Evolutionary conservation across 2,329 filamentous ascomycete species (phyloP), one percentile per base, ranked within the genome.

Genomic region (Aspergillus udagawae): DNA sequence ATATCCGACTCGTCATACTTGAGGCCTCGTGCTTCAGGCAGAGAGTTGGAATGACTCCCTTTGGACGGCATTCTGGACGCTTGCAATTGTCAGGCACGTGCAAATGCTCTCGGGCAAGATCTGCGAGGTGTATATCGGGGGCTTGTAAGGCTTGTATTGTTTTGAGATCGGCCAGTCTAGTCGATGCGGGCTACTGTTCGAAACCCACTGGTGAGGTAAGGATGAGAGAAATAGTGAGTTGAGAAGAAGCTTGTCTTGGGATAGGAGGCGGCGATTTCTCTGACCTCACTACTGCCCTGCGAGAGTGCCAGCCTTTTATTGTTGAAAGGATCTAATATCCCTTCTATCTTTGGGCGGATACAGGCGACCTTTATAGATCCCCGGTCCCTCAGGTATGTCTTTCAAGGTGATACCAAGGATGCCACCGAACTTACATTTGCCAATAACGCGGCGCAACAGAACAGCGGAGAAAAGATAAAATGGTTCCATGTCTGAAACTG

Each of bases 1-100:
- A 74, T 73, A 47, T 74, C 70, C 49, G 68, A 71, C 62, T 74
- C 70, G 54, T 73, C 70, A 60, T 74, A 74, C 51, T 63, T 68
- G 44, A 73, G 58, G 14, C 71, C 71, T 38, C 67, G 62, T 29
- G 64, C 68, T 60, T 73, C 71, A n/a, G 70, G 71, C 23, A 73
- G 60, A 29, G 65, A 54, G 29, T 48, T 38, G 17, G 57, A 60
- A 27, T 66, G 64, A 44, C 56, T 51, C 32, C 51, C 51, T 52
- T 65, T 70, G 8, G 63, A 58, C 9, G 68, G 60, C 69, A 72
- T 71, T 20, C 44, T 17, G 21, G 10, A 54, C 32, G 10, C 27
- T 5, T 49, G 35, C n/a, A 28, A 44, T 23, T 38, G 32, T 7
- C 32, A 38, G 14, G 6, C 32, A 7, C 32, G 32, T 38, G 7